A percentile compares a stretch with the other conserved stretches of the same genome.
These are phyloP conservation scores for Capsicum rhomboideum DNA, from an alignment of 257 asterid genomes.

Conservation along the genomic window DNA sequence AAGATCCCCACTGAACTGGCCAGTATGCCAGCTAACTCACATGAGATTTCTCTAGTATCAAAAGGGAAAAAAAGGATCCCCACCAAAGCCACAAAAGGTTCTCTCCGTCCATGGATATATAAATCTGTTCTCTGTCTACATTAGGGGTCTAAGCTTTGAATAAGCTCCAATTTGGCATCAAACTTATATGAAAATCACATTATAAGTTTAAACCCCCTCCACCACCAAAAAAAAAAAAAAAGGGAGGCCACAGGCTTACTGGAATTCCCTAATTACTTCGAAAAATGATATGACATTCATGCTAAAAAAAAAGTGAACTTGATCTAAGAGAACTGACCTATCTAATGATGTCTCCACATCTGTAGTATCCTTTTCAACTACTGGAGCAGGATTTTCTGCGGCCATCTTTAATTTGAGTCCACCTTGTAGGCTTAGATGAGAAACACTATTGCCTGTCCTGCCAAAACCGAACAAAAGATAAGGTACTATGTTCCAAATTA, in stretches of 20 bases:
- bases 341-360: not conserved
- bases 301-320: not conserved
- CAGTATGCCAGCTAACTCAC: not conserved
- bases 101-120: not conserved
- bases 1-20: not conserved
- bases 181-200: not conserved
- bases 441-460: not conserved
- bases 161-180: not conserved
- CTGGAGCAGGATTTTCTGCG: not conserved
- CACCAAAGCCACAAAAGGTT: too few species aligned
- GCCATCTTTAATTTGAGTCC: not conserved
- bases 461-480: not conserved
- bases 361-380: not conserved
- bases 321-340: not conserved
- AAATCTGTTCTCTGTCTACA: not conserved
- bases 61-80: too few species aligned
- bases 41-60: too few species aligned
- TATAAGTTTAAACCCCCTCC: not conserved
- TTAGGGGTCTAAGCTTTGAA: not conserved
- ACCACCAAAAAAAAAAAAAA: too few species aligned
- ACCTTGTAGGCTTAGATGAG: not conserved
- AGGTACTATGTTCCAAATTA: not conserved
- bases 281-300: not conserved
- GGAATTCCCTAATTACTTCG: not conserved
- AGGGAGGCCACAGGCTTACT: not conserved